Conservation (phyloP, 306 rosid genomes). For the Ammopiptanthus mongolicus region DNA sequence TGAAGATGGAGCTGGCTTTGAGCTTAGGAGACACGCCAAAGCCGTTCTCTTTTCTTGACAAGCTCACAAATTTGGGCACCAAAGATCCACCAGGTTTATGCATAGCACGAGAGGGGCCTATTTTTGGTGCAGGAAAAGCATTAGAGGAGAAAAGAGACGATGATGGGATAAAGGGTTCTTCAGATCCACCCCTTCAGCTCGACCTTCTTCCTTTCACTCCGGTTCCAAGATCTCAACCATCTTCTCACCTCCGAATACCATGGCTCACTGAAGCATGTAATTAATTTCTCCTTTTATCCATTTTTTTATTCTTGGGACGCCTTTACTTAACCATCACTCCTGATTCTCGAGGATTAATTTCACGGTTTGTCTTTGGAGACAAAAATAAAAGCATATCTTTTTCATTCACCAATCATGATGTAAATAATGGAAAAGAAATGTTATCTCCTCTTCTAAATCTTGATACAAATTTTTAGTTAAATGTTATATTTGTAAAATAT, state of each 20-base stretch:
- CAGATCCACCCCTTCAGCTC: constrained; percentile 81
- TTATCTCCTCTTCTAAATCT: too few species aligned
- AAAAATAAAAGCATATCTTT: too few species aligned
- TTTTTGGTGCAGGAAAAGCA: background rate
- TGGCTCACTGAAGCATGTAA: constrained; percentile 75
- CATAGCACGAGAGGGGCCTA: constrained; percentile 32
- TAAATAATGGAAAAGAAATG: too few species aligned
- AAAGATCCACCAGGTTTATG: constrained; percentile 50
- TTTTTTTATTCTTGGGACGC: too few species aligned
- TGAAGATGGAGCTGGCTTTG: constrained; percentile 59
- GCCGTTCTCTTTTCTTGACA: constrained; percentile 40
- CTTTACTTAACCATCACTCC: too few species aligned
- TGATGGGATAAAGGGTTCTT: constrained; percentile 27
- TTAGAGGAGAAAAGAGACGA: constrained; percentile 4
- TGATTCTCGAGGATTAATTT: too few species aligned
- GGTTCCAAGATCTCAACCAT: constrained; percentile 42
- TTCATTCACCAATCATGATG: too few species aligned
- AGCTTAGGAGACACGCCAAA: constrained; percentile 57
- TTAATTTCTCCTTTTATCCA: background rate
- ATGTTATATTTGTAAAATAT: too few species aligned
- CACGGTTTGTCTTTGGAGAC: too few species aligned
- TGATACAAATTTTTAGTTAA: too few species aligned
- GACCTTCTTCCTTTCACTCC: constrained; percentile 76
- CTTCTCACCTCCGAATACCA: constrained; percentile 49
- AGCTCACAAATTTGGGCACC: constrained; percentile 16